Base-by-base conservation (phyloP, 225 moss, liverwort and hornwort genomes). In the Sphagnum tenellum region DNA sequence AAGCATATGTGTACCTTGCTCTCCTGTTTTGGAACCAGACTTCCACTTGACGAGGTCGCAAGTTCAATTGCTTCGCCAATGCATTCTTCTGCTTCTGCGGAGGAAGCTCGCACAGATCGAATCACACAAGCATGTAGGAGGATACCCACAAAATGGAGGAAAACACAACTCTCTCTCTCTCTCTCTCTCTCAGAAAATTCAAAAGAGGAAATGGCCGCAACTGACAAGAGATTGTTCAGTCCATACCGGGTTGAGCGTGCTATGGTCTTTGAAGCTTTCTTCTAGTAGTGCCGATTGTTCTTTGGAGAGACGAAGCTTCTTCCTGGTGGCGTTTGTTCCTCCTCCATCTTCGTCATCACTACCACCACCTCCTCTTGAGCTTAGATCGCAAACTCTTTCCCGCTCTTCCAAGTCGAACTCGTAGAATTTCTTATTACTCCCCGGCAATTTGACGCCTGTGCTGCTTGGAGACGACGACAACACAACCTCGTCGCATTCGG, bases 11-110 rank as follows among this genome's bases (percentile, higher is more conserved):
- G 47, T 13, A 86, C 86, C 95, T 82, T 4, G 98, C 98, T 67
- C 98, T 83, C 47, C 98, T 77, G 74, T 98, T 98, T 68, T 98
- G 98, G 72, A 98, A 98, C 98, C 98, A 98, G 0, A 98, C 98
- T 84, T 98, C 98, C 2, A 98, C 98, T 65, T 98, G 98, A 0
- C 98, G 93, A 0, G 98, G 89, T 5, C 93, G 82, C 61, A 98
- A 59, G 45, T 78, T 86, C 29, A 98, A 66, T 72, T 98, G 98
- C 81, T 93, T 98, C 0, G 98, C 98, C 11, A 98, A 73, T 7
- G 98, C 93, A 58, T 87, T 90, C 76, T 98, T 98, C 75, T 98
- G 98, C 75, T 98, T 98, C 83, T 84, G 83, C 49, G 59, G 13
- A 71, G 66, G 57, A 49, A 48, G 63, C 50, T 56, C 48, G 57